Evolutionary conservation across 2,329 filamentous ascomycete genomes (phyloP), one percentile per base, ranked within the genome.

Genomic region (Scytalidium lignicola): DNA sequence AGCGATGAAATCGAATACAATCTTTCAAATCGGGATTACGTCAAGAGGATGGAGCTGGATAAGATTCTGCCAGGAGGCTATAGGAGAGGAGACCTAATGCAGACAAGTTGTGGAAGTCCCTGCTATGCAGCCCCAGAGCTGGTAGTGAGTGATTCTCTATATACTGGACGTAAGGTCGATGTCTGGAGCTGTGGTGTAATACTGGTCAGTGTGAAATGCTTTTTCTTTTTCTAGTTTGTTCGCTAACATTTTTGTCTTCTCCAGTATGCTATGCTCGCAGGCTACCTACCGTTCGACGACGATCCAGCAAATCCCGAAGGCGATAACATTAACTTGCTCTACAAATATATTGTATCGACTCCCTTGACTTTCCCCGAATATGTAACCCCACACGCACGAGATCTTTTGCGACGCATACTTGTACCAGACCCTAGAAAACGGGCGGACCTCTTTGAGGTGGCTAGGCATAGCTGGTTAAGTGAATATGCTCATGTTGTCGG

Each of bases 101-200:
- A 96, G 70, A 99, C 93, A 10, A 97, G 93, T 67, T 99, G 93
- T 67, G 93, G 93, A 56, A 97, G 92, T 68, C 93, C 93, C 7
- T 99, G 93, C 65, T 99, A 99, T 68, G 93, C 93, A 44, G 93
- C 93, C 13, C 93, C 93, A 3, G 93, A 99, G 71, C 76, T 99
- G 47, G 93, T 99, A 13, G 93, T 99, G 53, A 97, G 90, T 66
- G 93, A 99, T 69, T 96, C 91, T 15, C 74, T 99, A 7, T 99
- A 99, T 70, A 99, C 93, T 2, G 93, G 93, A 43, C 84, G 92
- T 46, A 99, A 99, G 70, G 93, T 99, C 21, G 93, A 99, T 65
- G 93, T 99, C 29, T 99, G 93, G 93, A 97, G 93, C 69, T 99
- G 93, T 66, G 93, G 93, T 70, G 93, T 99, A 37, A 99, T 99